Evolutionary conservation across 2,329 filamentous ascomycete species (phyloP).

Genomic region (Penicillium olsonii): DNA sequence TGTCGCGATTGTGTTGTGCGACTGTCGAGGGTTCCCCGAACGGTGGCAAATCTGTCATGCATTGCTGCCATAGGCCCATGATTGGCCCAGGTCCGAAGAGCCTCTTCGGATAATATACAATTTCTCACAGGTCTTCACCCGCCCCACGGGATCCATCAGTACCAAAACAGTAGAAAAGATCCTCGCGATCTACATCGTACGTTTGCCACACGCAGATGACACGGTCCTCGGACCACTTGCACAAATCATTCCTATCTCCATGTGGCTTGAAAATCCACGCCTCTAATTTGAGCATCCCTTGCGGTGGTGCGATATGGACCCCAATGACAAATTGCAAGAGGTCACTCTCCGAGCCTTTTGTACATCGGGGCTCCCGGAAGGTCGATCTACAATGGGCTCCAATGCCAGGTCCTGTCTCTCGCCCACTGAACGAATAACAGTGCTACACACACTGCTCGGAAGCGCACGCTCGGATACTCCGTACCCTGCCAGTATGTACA

Average conservation of each 20-base stretch:
- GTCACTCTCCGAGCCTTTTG: neutral
- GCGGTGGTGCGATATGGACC: neutral
- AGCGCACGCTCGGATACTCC: no score
- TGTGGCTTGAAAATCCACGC: neutral
- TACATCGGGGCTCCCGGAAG: neutral
- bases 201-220: neutral
- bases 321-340: neutral
- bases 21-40: conserved; percentile 8
- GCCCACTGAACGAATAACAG: no score
- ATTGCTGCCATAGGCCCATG: conserved; percentile 5
- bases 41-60: conserved; percentile 17
- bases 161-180: neutral
- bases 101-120: conserved; percentile 1
- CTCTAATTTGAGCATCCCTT: neutral
- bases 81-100: conserved; percentile 2
- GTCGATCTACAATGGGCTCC: neutral
- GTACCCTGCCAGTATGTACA: no score
- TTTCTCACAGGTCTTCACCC: neutral
- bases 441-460: no score
- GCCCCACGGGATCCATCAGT: neutral
- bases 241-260: neutral
- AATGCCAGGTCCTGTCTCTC: no score
- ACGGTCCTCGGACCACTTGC: neutral
- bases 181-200: neutral
- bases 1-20: no score